These are phyloP conservation scores for Ascochyta viciae-villosae DNA, from an alignment of 2,329 filamentous ascomycete genomes.

Conservation along the genomic window DNA sequence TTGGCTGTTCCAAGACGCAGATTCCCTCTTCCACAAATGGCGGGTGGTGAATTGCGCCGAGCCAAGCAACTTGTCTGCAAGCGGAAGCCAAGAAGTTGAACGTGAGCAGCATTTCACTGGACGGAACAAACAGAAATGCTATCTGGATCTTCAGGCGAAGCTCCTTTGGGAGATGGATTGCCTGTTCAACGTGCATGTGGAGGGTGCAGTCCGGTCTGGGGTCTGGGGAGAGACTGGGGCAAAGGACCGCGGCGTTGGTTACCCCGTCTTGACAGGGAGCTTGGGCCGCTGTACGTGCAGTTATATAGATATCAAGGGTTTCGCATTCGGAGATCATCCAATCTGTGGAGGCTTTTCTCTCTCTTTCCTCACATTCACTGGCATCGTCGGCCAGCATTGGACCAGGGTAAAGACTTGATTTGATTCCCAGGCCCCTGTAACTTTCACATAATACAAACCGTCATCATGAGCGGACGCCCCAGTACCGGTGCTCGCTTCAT, in stretches of 20 bases:
- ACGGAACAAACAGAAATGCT: conserved; percentile 13
- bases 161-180: conserved; percentile 11
- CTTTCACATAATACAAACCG: background rate
- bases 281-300: conserved; percentile 30
- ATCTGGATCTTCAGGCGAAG: conserved; percentile 14
- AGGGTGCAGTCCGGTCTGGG: conserved; percentile 24
- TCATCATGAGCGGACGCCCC: conserved; percentile 15
- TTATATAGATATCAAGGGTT: conserved; percentile 34
- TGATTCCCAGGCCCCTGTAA: background rate
- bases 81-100: conserved; percentile 12
- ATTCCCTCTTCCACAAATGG: conserved; percentile 23
- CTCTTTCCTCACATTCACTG: conserved; percentile 21
- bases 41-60: conserved; percentile 9
- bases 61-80: conserved; percentile 17
- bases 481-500: conserved; percentile 53
- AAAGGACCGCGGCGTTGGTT: conserved; percentile 28
- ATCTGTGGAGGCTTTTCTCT: conserved; percentile 28
- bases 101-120: conserved; percentile 20
- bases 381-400: conserved; percentile 16
- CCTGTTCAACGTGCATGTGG: conserved; percentile 20
- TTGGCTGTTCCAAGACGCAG: conserved; percentile 24
- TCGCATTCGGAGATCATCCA: conserved; percentile 19
- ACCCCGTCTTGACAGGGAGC: conserved; percentile 33
- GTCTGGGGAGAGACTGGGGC: conserved; percentile 15
- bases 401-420: conserved; percentile 7